Evolutionary conservation across 2,329 filamentous ascomycete genomes (phyloP).

Genomic region (Tolypocladium tropicale): DNA sequence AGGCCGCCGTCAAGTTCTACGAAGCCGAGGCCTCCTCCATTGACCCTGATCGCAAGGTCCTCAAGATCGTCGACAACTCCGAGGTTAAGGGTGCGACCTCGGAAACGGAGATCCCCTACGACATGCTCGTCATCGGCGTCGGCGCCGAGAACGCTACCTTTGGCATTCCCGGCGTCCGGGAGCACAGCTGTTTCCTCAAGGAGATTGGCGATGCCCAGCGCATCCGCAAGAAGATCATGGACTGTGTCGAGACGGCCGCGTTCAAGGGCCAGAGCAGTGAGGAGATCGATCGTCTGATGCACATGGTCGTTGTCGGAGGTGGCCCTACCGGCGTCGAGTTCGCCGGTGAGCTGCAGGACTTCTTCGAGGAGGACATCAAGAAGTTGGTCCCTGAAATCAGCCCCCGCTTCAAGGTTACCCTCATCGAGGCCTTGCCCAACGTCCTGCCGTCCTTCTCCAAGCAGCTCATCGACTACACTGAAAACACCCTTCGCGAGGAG

Average conservation of each 20-base stretch:
- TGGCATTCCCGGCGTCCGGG: constrained; percentile 88
- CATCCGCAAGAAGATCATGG: constrained; percentile 99
- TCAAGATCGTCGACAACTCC: constrained; percentile 85
- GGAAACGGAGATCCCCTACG: constrained; percentile 86
- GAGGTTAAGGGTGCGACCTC: constrained; percentile 77
- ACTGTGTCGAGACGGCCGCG: constrained; percentile 95
- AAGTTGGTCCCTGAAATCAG: constrained; percentile 96
- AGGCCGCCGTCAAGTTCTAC: constrained; percentile 88
- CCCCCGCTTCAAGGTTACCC: constrained; percentile 91
- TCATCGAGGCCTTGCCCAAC: constrained; percentile 94
- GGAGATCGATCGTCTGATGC: constrained; percentile 86
- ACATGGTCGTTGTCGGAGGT: constrained; percentile 95
- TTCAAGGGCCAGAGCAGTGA: constrained; percentile 91
- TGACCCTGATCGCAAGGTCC: constrained; percentile 79
- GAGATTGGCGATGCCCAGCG: constrained; percentile 93
- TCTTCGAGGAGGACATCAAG: constrained; percentile 96
- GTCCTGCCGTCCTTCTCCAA: constrained; percentile 98
- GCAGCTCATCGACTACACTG: constrained; percentile 98
- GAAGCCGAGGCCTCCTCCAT: constrained; percentile 96
- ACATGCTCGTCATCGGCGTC: constrained; percentile 96
- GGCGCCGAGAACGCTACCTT: constrained; percentile 98
- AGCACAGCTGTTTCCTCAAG: constrained; percentile 97
- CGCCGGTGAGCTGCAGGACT: constrained; percentile 94
- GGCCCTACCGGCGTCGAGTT: constrained; percentile 97
- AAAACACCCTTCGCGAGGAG: constrained; percentile 98